phyloP scores from a whole-genome alignment of 371 early-diverging fungal species.

The Rhizopus arrhizus region DNA sequence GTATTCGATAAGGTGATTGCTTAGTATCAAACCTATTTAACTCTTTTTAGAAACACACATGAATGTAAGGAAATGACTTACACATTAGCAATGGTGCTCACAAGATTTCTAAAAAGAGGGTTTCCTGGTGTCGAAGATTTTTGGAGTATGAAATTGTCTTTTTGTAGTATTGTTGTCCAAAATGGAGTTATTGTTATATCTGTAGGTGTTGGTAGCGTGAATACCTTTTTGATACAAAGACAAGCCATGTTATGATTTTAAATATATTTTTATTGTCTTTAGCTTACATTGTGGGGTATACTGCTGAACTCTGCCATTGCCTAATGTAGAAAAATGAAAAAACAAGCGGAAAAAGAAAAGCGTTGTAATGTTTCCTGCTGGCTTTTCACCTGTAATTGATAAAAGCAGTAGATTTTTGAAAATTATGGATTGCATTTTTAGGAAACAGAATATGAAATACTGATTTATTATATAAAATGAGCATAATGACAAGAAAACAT shows the following conservation, averaged over 20 bases:
- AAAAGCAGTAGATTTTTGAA: no score
- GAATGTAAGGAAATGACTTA: constrained; percentile 24
- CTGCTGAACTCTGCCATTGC: constrained; percentile 3
- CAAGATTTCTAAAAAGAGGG: constrained; percentile 51
- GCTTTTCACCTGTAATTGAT: no score
- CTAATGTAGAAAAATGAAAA: not conserved
- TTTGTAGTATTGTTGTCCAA: constrained; percentile 59
- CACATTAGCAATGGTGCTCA: constrained; percentile 82
- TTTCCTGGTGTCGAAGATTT: constrained; percentile 58
- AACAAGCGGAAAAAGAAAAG: no score
- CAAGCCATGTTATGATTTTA: not conserved
- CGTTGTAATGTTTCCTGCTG: no score
- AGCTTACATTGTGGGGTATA: constrained; percentile 4
- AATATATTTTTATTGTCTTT: not conserved
- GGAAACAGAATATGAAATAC: no score
- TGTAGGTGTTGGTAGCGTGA: constrained; percentile 36
- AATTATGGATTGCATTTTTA: no score
- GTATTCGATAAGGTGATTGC: constrained; percentile 89
- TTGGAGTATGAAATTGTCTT: constrained; percentile 68
- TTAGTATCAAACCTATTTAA: constrained; percentile 80
- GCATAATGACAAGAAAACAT: no score
- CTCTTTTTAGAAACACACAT: not conserved
- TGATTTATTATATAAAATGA: no score
- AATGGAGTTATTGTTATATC: constrained; percentile 46
- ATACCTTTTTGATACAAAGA: constrained; percentile 18